Evolutionary conservation across 371 early-diverging fungal genomes (phyloP).

Genomic region (Basidiobolus meristosporus): DNA sequence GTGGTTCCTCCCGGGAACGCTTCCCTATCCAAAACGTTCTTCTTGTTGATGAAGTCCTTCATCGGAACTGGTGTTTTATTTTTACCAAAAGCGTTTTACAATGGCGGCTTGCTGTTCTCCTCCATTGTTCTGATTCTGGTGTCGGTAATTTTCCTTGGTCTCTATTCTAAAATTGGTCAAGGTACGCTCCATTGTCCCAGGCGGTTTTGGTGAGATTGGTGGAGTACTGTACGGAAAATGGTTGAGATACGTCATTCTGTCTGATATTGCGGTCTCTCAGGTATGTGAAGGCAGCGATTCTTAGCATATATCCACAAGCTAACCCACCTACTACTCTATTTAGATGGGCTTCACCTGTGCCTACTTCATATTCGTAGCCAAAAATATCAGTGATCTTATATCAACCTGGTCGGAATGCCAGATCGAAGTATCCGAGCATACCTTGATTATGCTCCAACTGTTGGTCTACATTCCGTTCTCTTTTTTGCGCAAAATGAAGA

Average conservation of each 20-base stretch:
- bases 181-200: slow-evolving; percentile 28
- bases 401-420: slow-evolving; percentile 36
- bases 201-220: slow-evolving; percentile 50
- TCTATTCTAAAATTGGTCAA: slow-evolving; percentile 39
- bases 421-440: slow-evolving; percentile 14
- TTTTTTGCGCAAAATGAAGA: slow-evolving; percentile 65
- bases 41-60: slow-evolving; percentile 69
- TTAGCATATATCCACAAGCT: no score
- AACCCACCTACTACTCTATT: not conserved
- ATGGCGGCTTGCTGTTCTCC: slow-evolving; percentile 44
- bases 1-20: no score
- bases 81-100: slow-evolving; percentile 48
- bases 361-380: slow-evolving; percentile 73
- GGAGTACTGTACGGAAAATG: slow-evolving; percentile 49
- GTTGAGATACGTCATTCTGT: slow-evolving; percentile 47
- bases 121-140: slow-evolving; percentile 23
- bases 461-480: slow-evolving; percentile 59
- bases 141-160: slow-evolving; percentile 30
- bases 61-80: slow-evolving; percentile 80
- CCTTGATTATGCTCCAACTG: slow-evolving; percentile 49
- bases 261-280: slow-evolving; percentile 65
- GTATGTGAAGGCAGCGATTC: slow-evolving; percentile 16
- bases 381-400: slow-evolving; percentile 51
- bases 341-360: slow-evolving; percentile 70
- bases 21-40: slow-evolving; percentile 62